phyloP scores from a whole-genome alignment of 192 early-diverging fungal species.

The Coemansia reversa region DNA sequence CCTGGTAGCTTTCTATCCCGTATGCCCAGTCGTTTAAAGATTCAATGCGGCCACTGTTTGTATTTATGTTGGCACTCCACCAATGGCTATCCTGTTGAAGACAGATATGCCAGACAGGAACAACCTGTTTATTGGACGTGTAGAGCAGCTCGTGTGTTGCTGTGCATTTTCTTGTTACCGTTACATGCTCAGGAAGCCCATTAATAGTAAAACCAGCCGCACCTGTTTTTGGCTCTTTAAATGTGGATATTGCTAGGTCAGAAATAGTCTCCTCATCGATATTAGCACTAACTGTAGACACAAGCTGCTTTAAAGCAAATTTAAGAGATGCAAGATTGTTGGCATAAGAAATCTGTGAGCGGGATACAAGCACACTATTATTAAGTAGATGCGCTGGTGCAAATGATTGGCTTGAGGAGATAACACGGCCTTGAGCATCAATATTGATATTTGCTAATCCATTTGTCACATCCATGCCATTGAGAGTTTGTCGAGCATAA shows the following conservation, averaged over 20 bases:
- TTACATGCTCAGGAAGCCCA: conserved; percentile 8
- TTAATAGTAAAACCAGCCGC: background rate
- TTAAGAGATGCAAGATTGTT: conserved; percentile 7
- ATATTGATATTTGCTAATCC: conserved; percentile 85
- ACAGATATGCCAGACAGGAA: conserved; percentile 80
- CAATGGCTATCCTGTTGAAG: conserved; percentile 79
- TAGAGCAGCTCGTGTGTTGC: conserved; percentile 67
- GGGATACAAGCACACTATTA: background rate
- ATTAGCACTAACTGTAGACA: background rate
- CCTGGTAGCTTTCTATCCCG: conserved; percentile 63
- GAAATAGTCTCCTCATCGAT: background rate
- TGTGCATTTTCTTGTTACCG: conserved; percentile 56
- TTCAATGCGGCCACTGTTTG: conserved; percentile 61
- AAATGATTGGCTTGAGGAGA: conserved; percentile 78
- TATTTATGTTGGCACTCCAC: conserved; percentile 71
- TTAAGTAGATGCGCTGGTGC: background rate
- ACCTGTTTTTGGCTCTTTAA: background rate
- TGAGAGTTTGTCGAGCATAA: conserved; percentile 70
- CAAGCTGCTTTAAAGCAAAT: background rate
- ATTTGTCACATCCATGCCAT: conserved; percentile 75
- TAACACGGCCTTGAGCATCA: conserved; percentile 60
- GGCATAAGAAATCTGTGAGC: background rate
- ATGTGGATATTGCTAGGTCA: background rate
- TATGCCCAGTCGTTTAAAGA: conserved; percentile 84
- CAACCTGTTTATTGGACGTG: conserved; percentile 56